These are phyloP conservation scores for Kazachstania sp. DNA, from an alignment of 1,139 yeast genomes.

Conservation along the genomic window DNA sequence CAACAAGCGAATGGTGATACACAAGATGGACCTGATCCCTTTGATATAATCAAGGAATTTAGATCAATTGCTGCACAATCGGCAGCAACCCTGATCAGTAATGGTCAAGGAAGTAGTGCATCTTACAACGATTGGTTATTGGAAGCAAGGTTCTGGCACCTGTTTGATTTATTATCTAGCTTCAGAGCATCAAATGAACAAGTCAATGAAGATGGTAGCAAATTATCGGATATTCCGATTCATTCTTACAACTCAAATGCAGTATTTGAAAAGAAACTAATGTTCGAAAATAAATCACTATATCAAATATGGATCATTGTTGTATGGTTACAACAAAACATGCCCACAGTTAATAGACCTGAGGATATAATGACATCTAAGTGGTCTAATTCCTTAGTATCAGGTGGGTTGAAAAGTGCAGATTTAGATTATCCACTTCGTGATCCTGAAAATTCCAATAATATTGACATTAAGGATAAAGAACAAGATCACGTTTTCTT, in stretches of 20 bases:
- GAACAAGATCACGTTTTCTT: constrained; percentile 38
- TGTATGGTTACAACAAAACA: constrained; percentile 52
- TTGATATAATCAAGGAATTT: constrained; percentile 44
- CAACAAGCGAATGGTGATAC: no score
- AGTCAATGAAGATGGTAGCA: constrained; percentile 14
- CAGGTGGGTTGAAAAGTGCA: constrained; percentile 29
- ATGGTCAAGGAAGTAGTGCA: constrained; percentile 8
- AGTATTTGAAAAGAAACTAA: constrained; percentile 44
- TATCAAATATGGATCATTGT: constrained; percentile 49
- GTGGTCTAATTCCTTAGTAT: constrained; percentile 38
- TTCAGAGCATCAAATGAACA: constrained; percentile 31
- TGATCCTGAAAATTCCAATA: constrained; percentile 9
- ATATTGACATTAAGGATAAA: constrained; percentile 26
- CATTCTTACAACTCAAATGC: constrained; percentile 42
- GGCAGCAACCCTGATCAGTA: constrained; percentile 29
- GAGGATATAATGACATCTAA: constrained; percentile 29
- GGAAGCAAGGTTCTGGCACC: constrained; percentile 75
- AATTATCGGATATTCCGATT: constrained; percentile 15
- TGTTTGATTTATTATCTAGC: constrained; percentile 48
- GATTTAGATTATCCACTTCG: constrained; percentile 34
- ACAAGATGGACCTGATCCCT: constrained; percentile 32
- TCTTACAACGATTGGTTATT: constrained; percentile 45
- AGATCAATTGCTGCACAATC: constrained; percentile 44
- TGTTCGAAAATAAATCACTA: constrained; percentile 37
- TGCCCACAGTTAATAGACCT: constrained; percentile 31